phyloP scores from a whole-genome alignment of 2,329 filamentous ascomycete species.

The Coleophoma crateriformis region DNA sequence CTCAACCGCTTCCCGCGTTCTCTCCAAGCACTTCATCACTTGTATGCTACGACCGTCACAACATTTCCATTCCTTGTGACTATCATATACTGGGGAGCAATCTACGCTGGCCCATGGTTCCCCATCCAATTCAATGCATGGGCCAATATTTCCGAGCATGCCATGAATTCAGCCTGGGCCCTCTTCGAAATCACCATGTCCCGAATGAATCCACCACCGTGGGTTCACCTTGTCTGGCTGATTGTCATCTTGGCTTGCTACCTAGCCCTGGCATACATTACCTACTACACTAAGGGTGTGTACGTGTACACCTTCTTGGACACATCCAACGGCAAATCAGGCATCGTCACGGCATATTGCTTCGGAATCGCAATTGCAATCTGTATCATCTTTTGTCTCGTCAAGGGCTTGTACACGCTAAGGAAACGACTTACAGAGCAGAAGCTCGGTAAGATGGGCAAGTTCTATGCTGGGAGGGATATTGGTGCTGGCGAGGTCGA shows the following conservation, averaged over 20 bases:
- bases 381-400: conserved; percentile 16
- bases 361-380: conserved; percentile 22
- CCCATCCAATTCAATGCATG: conserved; percentile 46
- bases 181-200: conserved; percentile 70
- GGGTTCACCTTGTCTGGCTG: conserved; percentile 62
- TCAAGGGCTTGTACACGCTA: conserved; percentile 6
- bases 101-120: conserved; percentile 51
- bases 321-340: conserved; percentile 26
- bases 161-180: conserved; percentile 66
- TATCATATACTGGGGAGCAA: conserved; percentile 62
- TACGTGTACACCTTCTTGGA: conserved; percentile 81
- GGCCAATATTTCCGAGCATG: conserved; percentile 69
- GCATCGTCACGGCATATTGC: conserved; percentile 16
- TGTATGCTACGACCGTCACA: conserved; percentile 58
- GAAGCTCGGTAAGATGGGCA: conserved; percentile 33
- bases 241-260: conserved; percentile 69
- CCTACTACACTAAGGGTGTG: conserved; percentile 61
- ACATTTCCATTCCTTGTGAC: conserved; percentile 66
- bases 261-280: conserved; percentile 69
- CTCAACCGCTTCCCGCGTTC: conserved; percentile 54
- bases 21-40: conserved; percentile 58
- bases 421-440: conserved; percentile 32
- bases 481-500: conserved; percentile 16
- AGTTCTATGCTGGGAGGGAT: conserved; percentile 23
- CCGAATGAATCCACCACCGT: conserved; percentile 56